Evolutionary conservation across 495 filamentous ascomycete genomes (phyloP), one percentile per base, ranked within the genome.

Genomic region (Penicillium lagena): DNA sequence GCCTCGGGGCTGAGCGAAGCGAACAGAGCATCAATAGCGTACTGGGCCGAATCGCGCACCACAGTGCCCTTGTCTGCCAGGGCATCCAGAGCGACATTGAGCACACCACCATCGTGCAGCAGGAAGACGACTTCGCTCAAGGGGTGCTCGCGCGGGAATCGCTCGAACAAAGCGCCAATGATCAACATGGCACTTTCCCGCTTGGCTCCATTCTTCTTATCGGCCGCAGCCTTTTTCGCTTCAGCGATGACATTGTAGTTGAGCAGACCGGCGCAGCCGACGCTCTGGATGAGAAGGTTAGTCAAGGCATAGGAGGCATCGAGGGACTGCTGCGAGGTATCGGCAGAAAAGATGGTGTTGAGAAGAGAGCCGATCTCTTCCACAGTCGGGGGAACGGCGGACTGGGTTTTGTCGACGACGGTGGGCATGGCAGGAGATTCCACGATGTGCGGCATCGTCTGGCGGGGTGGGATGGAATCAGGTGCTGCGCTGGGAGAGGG

Each of bases 121-220:
- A 96, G 67, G 55, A 97, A 85, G 17, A 87, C 65, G 22, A 86
- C 77, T 65, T 97, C 94, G 62, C 79, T 89, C 42, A 89, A 66
- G 13, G 80, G 84, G 52, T 91, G 85, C 39, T 81, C 79, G 9
- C 76, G 75, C 15, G 90, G 87, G 61, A 96, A 85, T 12, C 82
- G 81, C 70, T 99, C 93, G 55, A 96, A 90, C 12, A 99, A 60
- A 42, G 93, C 93, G 41, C 93, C 94, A 36, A 96, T 77, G 41
- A 95, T 83, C 56, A 95, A 90, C 82, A 97, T 94, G 39, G 91
- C 86, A 59, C 93, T 89, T 66, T 97, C 93, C 45, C 94, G 78
- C 51, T 78, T 79, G 43, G 81, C 72, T 7, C 85, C 86, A 69
- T 83, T 90, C 74, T 98, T 98, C 80, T 96, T 98, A 70, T 98